Evolutionary conservation across 2,329 filamentous ascomycete genomes (phyloP), one percentile per base, ranked within the genome.

Genomic region (Anisogramma anomala): DNA sequence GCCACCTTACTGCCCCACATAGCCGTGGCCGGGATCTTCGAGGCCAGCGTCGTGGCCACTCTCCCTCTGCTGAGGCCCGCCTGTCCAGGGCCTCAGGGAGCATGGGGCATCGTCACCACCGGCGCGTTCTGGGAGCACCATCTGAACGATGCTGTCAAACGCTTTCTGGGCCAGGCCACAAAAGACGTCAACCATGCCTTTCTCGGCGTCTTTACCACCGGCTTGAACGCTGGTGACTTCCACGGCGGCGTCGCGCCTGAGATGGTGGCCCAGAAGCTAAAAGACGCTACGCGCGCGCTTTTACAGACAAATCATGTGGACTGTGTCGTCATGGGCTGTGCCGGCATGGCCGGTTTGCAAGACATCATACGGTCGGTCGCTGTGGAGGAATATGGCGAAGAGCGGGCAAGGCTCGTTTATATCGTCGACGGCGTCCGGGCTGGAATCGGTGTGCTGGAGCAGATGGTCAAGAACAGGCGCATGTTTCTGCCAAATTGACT

Each of bases 91-190:
- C n/a, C n/a, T 7, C 22, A 33, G 4, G 22, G 20, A 18, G 45
- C 41, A 9, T 95, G 91, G 67, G 89, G 87, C 2, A 91, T 96
- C 48, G 81, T 96, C 4, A 89, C 82, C 4, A 95, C 89, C 0
- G 88, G 87, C 0, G 74, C 75, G 42, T 83, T 82, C 49, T 95
- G 88, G 89, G 82, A 89, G 53, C 59, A 66, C 0, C 78, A 91
- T 26, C 65, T 95, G 10, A 67, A 64, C 0, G 62, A 71, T 0
- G 87, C 82, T 0, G 80, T 91, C 0, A 62, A 63, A 2, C 57
- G 61, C 0, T 79, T 84, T 48, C 59, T 94, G 0, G 83, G 81
- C 0, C 56, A 62, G 0, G 55, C 55, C 2, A 56, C 54, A 0
- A 17, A 11, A 5, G 5, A 23, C 1, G 49, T 17, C 4, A 66